Evolutionary conservation across 257 asterid genomes (phyloP).

Genomic region (Solanum sejunctum): DNA sequence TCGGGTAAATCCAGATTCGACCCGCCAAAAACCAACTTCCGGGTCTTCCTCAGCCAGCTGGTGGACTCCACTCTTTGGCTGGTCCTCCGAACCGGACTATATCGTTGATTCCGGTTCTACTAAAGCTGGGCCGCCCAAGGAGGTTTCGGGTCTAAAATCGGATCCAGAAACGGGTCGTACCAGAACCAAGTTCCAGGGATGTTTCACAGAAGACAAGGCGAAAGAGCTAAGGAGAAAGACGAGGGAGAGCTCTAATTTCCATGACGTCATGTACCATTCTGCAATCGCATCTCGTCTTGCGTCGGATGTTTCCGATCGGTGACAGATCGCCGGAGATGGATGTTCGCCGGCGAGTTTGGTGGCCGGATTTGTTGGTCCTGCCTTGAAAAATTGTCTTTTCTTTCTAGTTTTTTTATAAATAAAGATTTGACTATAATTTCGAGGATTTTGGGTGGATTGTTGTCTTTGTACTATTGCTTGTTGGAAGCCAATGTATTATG

Average conservation of each 20-base stretch:
- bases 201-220: conserved; percentile 65
- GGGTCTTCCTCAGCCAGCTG: neutral
- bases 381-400: neutral
- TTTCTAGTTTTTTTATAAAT: neutral
- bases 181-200: conserved; percentile 30
- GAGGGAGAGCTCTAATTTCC: conserved; percentile 27
- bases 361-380: neutral
- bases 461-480: neutral
- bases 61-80: conserved; percentile 38
- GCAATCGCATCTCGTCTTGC: conserved; percentile 77
- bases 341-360: neutral
- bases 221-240: conserved; percentile 49
- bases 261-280: conserved; percentile 64
- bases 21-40: neutral
- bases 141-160: neutral
- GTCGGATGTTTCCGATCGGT: conserved; percentile 31
- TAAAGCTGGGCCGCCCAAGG: neutral
- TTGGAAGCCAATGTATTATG: neutral
- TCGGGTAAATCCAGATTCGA: neutral
- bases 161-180: conserved; percentile 1
- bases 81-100: conserved; percentile 55
- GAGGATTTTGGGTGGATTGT: neutral
- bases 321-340: neutral
- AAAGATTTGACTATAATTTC: neutral
- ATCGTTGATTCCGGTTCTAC: neutral